Evolutionary conservation across 305 asterid species (phyloP).

Genomic region (Solanum hybrid): DNA sequence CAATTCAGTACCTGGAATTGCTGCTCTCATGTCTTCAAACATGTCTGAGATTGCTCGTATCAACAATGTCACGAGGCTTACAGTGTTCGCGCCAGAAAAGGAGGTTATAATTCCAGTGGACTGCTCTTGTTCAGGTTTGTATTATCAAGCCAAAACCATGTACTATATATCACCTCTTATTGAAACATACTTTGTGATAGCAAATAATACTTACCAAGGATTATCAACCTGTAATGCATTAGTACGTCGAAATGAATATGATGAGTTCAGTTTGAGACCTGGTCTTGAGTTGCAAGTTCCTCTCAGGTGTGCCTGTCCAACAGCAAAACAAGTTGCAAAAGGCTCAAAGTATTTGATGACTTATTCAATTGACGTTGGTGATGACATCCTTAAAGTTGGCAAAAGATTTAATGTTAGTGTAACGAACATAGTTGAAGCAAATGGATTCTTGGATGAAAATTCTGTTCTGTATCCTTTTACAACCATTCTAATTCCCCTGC

Average conservation of each 20-base stretch:
- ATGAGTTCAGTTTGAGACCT: constrained; percentile 5
- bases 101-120: constrained; percentile 42
- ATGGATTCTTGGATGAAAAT: constrained; percentile 21
- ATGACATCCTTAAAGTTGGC: constrained; percentile 23
- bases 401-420: constrained; percentile 29
- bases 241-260: constrained; percentile 7
- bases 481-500: constrained; percentile 43
- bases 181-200: constrained; percentile 32
- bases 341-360: constrained; percentile 38
- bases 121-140: constrained; percentile 37
- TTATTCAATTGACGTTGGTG: constrained; percentile 29
- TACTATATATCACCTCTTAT: constrained; percentile 8
- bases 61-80: constrained; percentile 26
- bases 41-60: constrained; percentile 21
- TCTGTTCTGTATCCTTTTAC: constrained; percentile 35
- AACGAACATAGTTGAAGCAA: constrained; percentile 23
- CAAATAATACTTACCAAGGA: constrained; percentile 47
- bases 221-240: constrained; percentile 39
- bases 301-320: constrained; percentile 58
- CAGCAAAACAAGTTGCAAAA: constrained; percentile 22
- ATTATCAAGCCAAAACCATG: constrained; percentile 31
- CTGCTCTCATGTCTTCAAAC: constrained; percentile 40
- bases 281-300: constrained; percentile 37
- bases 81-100: constrained; percentile 21
- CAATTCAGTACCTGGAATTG: constrained; percentile 32